These are phyloP conservation scores for Hyphopichia fennica DNA, from an alignment of 1,139 yeast species.

Conservation along the genomic window DNA sequence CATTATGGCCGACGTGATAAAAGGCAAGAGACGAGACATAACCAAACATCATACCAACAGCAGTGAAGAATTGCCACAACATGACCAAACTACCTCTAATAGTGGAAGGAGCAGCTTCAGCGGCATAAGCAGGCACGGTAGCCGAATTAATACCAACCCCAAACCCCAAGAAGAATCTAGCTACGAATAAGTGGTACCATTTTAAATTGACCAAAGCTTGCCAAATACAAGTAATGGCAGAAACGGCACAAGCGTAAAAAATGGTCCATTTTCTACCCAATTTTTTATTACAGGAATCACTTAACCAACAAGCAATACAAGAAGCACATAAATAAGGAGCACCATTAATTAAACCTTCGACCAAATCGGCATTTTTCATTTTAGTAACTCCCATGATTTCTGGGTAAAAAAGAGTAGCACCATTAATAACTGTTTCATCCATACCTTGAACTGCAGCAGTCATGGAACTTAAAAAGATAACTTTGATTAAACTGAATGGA, in stretches of 20 bases:
- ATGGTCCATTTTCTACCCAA: constrained; percentile 77
- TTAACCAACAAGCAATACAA: constrained; percentile 67
- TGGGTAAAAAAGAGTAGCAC: constrained; percentile 77
- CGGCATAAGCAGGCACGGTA: constrained; percentile 79
- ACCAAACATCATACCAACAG: constrained; percentile 83
- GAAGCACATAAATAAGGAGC: constrained; percentile 83
- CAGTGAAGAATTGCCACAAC: constrained; percentile 91
- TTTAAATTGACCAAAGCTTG: constrained; percentile 62
- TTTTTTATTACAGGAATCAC: constrained; percentile 63
- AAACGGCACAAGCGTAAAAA: constrained; percentile 64
- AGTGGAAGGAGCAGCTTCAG: constrained; percentile 76
- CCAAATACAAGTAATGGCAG: constrained; percentile 73
- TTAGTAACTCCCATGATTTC: constrained; percentile 49
- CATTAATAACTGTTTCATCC: constrained; percentile 87
- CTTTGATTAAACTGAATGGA: constrained; percentile 59
- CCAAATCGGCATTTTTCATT: constrained; percentile 58
- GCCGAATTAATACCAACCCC: constrained; percentile 83
- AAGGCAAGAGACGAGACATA: constrained; percentile 69
- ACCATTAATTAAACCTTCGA: constrained; percentile 74
- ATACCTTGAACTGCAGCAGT: constrained; percentile 93
- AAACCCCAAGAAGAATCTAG: constrained; percentile 70
- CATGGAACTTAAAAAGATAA: constrained; percentile 75
- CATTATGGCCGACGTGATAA: constrained; percentile 31
- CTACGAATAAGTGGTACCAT: constrained; percentile 77
- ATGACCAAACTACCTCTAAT: constrained; percentile 80